Evolutionary conservation across 2,329 filamentous ascomycete genomes (phyloP).

Genomic region (Orbilia quercus): DNA sequence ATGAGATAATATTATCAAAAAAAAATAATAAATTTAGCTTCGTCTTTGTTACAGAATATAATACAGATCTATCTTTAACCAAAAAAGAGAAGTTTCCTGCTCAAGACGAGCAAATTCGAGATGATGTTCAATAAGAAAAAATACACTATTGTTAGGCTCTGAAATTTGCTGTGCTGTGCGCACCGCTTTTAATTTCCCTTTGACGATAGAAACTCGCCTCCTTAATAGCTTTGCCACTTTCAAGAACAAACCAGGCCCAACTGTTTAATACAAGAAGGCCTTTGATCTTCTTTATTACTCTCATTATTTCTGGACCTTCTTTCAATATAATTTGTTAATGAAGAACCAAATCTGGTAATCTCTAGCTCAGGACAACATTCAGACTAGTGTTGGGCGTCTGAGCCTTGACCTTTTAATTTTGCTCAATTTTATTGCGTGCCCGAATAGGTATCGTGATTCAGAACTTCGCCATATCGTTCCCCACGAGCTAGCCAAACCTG

Average conservation of each 20-base stretch:
- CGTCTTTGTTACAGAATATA: too few species aligned
- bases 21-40: too few species aligned
- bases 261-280: conserved; percentile 41
- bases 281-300: conserved; percentile 29
- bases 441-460: conserved; percentile 29
- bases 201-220: conserved; percentile 43
- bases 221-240: conserved; percentile 47
- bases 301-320: background rate
- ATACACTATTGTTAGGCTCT: conserved; percentile 26
- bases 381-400: conserved; percentile 11
- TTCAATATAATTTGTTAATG: conserved; percentile 12
- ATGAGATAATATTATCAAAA: background rate
- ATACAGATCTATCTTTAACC: too few species aligned
- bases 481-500: conserved; percentile 26
- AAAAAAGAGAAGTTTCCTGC: too few species aligned
- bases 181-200: conserved; percentile 54
- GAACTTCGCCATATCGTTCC: conserved; percentile 23
- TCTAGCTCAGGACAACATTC: background rate
- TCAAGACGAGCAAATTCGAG: conserved; percentile 12
- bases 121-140: conserved; percentile 9
- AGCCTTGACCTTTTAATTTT: background rate
- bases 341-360: conserved; percentile 8
- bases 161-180: conserved; percentile 43
- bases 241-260: conserved; percentile 8
- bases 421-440: background rate